Base-by-base conservation (phyloP, 164 flowering plant genomes). In the Akebia trifoliata region DNA sequence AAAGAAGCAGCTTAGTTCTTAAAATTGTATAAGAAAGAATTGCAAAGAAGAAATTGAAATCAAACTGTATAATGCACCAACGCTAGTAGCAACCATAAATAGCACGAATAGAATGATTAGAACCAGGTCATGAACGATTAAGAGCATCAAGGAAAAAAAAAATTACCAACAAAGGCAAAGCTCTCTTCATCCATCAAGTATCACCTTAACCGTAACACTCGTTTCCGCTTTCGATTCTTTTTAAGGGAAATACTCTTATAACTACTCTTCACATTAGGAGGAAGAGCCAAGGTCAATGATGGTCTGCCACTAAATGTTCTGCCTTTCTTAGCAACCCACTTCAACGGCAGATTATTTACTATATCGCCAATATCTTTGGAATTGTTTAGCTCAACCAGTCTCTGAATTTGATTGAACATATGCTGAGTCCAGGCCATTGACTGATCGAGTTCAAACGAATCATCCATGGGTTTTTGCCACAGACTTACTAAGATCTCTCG, bases 341-440 rank as follows among this genome's bases (percentile, higher is more conserved):
- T 75, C 76, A 87, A 8, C 0, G 90, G 89, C 57, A 87, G 57
- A 43, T 74, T 83, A 32, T 83, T 74, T 11, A 93, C 87, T 24
- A 90, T 70, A 50, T 46, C 54, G 34, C 89, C 70, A 56, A 93
- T 82, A 57, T 82, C 78, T 38, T 72, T 64, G 2, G 86, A 63
- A 58, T 54, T 61, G 47, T 76, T 74, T 45, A 93, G 59, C 52
- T 90, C 95, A 40, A 84, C 95, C 8, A 87, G 76, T 52, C 78
- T 81, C 59, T 76, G 78, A 30, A 87, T 75, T 58, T 83, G 89
- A 62, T 83, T 89, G 53, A 78, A 81, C 74, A 93, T 81, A 63
- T 75, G 86, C 31, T 69, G 60, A 10, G 85, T 67, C 93, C 85
- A 86, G 6, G 95, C 97, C 62, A 80, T 66, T 8, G 95, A 75